Conservation (phyloP, 306 rosid genomes). For the Cercis canadensis region DNA sequence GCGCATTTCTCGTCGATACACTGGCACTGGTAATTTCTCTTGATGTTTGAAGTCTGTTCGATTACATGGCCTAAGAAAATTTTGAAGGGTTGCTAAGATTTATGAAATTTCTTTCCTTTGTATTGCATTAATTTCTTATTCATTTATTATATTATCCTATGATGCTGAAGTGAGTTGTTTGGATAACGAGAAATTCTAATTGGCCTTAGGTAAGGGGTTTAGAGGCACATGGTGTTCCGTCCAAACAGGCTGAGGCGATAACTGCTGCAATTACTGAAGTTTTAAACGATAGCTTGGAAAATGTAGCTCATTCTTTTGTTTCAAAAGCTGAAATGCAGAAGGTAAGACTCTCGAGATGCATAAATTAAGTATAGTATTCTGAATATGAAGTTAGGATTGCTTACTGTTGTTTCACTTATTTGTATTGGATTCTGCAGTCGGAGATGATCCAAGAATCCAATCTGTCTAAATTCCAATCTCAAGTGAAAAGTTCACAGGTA, state of each 20-base stretch:
- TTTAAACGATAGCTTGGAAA: constrained; percentile 63
- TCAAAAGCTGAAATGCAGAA: constrained; percentile 57
- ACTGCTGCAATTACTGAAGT: constrained; percentile 59
- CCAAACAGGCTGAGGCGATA: constrained; percentile 72
- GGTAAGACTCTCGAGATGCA: constrained; percentile 19
- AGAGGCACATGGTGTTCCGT: constrained; percentile 61
- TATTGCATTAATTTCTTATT: no score
- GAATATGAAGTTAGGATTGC: background rate
- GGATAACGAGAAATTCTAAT: constrained; percentile 10
- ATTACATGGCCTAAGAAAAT: background rate
- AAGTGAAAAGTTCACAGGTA: constrained; percentile 69
- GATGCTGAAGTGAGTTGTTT: background rate
- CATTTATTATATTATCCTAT: no score
- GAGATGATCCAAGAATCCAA: constrained; percentile 55
- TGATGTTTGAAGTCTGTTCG: background rate
- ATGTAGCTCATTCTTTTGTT: constrained; percentile 54
- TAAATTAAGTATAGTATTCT: background rate
- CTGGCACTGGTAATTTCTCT: constrained; percentile 46
- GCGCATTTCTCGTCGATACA: constrained; percentile 67
- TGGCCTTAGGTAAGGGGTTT: constrained; percentile 53
- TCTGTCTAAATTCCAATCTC: constrained; percentile 59
- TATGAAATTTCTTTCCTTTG: no score
- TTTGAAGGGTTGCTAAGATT: background rate
- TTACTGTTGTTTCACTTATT: background rate
- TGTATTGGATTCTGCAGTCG: constrained; percentile 35